Evolutionary conservation across 805 yeast genomes (phyloP), one percentile per base, ranked within the genome.

Genomic region (Saccharomycopsis sp.): DNA sequence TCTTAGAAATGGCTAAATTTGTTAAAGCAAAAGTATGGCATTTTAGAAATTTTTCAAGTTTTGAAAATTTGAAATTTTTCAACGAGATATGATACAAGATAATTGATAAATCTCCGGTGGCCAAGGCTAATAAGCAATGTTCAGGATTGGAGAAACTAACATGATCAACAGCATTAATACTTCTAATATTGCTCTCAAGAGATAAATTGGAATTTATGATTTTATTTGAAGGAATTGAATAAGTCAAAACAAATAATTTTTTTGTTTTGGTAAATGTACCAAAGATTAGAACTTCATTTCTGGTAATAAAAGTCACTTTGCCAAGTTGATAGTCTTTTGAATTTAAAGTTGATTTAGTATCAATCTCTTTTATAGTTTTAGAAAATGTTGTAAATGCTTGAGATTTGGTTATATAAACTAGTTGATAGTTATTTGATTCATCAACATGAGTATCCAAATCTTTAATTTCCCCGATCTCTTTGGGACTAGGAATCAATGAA

Each of bases 11-110:
- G 3, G 72, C 62, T 10, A 84, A 72, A 32, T 72, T 69, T 0
- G 96, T 87, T 39, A 86, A 75, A 3, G 49, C 49, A 58, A 84
- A 83, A 8, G 70, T 62, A 56, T 87, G 96, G 42, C 82, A 76
- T 46, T 79, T 71, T 34, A 70, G 69, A 41, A 76, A 61, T 5
- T 67, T 61, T 44, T 69, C 73, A 19, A 74, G 50, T 8, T 69
- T 57, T 3, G n/a, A 14, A 10, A 45, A 21, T 32, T 67, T 64
- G 44, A 85, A 68, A 54, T 33, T 70, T 67, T 13, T 19, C 19
- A 23, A n/a, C 2, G 31, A 21, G 4, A 41, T 32, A 21, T 36
- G 28, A 20, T 29, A 42, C 15, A 42, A 37, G 4, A 37, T 21
- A 4, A 42, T 31, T 4, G 44, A 36, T 13, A 45, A 23, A 31